Percentiles rank a stretch among this genome's conserved stretches.
These are phyloP conservation scores for Ploettnerulaceae sp. DNA, from an alignment of 2,329 filamentous ascomycete genomes.

Conservation along the genomic window DNA sequence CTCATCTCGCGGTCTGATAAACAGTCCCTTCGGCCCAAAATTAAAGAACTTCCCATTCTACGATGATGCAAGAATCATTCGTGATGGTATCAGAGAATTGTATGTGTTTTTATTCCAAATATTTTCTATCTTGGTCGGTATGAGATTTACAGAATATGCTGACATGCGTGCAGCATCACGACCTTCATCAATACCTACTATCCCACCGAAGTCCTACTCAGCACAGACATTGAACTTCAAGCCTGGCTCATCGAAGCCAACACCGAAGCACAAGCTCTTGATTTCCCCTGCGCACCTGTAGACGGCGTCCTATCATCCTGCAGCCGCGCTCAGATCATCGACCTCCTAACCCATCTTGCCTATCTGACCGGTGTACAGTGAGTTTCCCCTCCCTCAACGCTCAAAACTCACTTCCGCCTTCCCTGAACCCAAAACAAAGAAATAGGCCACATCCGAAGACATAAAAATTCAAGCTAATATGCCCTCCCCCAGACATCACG, in stretches of 20 bases:
- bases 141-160: neutral
- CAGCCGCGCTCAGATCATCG: conserved; percentile 39
- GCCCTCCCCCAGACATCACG: conserved; percentile 34
- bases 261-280: conserved; percentile 34
- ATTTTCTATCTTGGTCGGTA: neutral
- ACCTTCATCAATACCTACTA: conserved; percentile 44
- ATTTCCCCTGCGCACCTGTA: conserved; percentile 37
- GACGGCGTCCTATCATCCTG: conserved; percentile 35
- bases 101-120: neutral
- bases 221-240: conserved; percentile 39
- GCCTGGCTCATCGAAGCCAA: conserved; percentile 42
- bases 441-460: too few species aligned
- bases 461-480: neutral
- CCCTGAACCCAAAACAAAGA: neutral
- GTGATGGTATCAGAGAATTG: conserved; percentile 36
- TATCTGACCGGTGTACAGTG: conserved; percentile 35
- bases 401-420: neutral
- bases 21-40: conserved; percentile 34
- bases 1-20: conserved; percentile 38
- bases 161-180: conserved; percentile 26
- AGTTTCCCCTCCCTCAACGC: neutral
- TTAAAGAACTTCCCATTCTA: conserved; percentile 42
- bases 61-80: conserved; percentile 39
- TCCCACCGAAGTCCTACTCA: conserved; percentile 31
- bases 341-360: conserved; percentile 40